Percentiles rank a stretch among this genome's conserved stretches.
Evolutionary conservation across 2,329 filamentous ascomycete genomes (phyloP).

Genomic region (Lasiodiplodia sp.): DNA sequence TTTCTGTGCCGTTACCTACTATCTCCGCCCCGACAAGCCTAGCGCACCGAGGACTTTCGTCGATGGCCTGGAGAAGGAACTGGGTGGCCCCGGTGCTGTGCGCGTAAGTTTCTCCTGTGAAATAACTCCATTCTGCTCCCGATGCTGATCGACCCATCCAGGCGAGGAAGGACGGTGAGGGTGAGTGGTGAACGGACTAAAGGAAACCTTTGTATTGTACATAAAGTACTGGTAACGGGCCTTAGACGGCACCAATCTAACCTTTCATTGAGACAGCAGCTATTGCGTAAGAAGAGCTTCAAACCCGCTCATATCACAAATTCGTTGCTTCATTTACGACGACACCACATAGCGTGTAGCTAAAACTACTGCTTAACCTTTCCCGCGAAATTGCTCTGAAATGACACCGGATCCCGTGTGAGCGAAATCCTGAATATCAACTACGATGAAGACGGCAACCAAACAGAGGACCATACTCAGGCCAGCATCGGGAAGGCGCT

Average conservation of each 20-base stretch:
- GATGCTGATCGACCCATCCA: conserved; percentile 1
- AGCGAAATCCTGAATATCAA: no score
- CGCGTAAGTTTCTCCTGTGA: conserved; percentile 40
- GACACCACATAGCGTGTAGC: conserved; percentile 36
- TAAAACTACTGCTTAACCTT: neutral
- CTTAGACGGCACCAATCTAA: neutral
- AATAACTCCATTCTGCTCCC: no score
- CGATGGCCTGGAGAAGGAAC: conserved; percentile 56
- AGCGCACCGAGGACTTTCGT: conserved; percentile 55
- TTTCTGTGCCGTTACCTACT: conserved; percentile 48
- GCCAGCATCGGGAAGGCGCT: no score
- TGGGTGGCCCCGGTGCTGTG: conserved; percentile 55
- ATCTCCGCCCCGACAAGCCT: conserved; percentile 56
- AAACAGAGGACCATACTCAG: no score
- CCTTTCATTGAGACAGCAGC: neutral
- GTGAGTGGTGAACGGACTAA: conserved; percentile 25
- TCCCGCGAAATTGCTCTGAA: neutral
- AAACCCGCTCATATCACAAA: neutral
- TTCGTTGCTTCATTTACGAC: neutral
- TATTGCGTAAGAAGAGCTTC: neutral
- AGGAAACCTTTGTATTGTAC: conserved; percentile 9
- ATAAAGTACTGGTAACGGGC: conserved; percentile 21
- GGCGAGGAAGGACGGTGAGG: conserved; percentile 35
- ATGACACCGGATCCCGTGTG: no score
- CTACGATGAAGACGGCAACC: no score